phyloP scores from a whole-genome alignment of 2,329 filamentous ascomycete species.

The Curvularia verruculosa region DNA sequence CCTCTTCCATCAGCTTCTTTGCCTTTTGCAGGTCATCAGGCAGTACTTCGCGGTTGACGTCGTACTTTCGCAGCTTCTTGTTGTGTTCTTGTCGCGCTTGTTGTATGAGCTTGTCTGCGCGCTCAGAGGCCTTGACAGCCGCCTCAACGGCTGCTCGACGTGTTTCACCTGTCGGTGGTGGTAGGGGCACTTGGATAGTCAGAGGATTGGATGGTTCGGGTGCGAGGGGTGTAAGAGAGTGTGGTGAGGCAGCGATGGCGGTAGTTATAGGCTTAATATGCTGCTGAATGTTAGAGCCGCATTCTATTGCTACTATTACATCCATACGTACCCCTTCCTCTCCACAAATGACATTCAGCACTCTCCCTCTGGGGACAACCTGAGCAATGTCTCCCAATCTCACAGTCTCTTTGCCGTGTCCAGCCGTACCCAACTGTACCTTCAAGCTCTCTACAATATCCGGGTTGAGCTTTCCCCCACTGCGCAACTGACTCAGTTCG shows the following conservation, averaged over 20 bases:
- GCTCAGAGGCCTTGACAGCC: constrained; percentile 52
- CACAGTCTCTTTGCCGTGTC: constrained; percentile 56
- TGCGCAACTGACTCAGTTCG: constrained; percentile 66
- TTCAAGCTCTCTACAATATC: constrained; percentile 65
- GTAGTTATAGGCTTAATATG: constrained; percentile 61
- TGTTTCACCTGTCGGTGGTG: constrained; percentile 64
- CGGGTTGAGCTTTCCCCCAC: constrained; percentile 67
- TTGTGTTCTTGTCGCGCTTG: constrained; percentile 56
- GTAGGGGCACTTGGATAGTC: constrained; percentile 62
- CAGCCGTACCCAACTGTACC: constrained; percentile 61
- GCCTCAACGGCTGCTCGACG: constrained; percentile 50
- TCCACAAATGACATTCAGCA: constrained; percentile 66
- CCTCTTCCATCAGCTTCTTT: constrained; percentile 57
- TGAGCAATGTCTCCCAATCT: constrained; percentile 68
- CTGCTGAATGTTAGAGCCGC: constrained; percentile 35
- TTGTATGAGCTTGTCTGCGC: constrained; percentile 50
- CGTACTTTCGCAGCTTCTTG: constrained; percentile 55
- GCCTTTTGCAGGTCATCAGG: constrained; percentile 59
- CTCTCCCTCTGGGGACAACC: constrained; percentile 68
- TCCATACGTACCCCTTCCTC: constrained; percentile 64
- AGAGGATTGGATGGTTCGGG: constrained; percentile 57
- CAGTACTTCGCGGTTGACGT: constrained; percentile 51
- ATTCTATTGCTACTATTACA: background rate
- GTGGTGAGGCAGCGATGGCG: constrained; percentile 59
- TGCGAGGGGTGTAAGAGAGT: constrained; percentile 59